Percentiles rank a stretch among this genome's conserved stretches.
These are phyloP conservation scores for Cyphellophora attinorum DNA, from an alignment of 2,329 filamentous ascomycete species.

Conservation along the genomic window DNA sequence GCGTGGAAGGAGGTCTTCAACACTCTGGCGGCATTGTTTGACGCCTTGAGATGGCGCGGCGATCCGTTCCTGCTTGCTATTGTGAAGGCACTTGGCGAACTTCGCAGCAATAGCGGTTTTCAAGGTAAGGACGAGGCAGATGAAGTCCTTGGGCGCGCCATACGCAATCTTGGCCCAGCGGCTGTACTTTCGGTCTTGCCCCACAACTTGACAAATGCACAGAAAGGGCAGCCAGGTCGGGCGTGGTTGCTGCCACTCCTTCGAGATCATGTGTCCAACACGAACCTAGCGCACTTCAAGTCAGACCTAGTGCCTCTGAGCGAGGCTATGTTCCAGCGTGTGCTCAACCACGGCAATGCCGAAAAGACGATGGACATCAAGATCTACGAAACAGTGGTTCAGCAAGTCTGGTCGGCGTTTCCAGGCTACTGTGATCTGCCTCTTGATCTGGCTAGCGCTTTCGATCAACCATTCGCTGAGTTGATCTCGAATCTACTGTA, in stretches of 20 bases:
- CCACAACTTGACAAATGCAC: slow-evolving; percentile 71
- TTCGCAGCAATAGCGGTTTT: slow-evolving; percentile 81
- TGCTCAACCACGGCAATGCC: slow-evolving; percentile 68
- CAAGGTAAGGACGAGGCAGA: slow-evolving; percentile 92
- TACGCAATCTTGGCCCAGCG: slow-evolving; percentile 82
- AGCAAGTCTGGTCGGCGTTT: slow-evolving; percentile 88
- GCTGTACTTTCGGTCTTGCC: slow-evolving; percentile 74
- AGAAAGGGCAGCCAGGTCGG: slow-evolving; percentile 67
- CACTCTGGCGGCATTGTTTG: slow-evolving; percentile 78
- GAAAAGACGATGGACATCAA: slow-evolving; percentile 95
- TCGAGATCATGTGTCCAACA: slow-evolving; percentile 82
- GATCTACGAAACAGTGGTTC: slow-evolving; percentile 92
- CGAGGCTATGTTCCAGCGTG: slow-evolving; percentile 77
- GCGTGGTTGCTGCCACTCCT: slow-evolving; percentile 93
- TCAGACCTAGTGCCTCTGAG: slow-evolving; percentile 80
- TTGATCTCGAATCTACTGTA: slow-evolving; percentile 86
- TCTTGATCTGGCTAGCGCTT: slow-evolving; percentile 63
- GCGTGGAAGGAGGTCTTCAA: slow-evolving; percentile 94
- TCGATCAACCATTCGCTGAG: slow-evolving; percentile 84
- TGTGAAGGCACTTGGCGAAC: slow-evolving; percentile 70
- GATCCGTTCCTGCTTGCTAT: slow-evolving; percentile 68
- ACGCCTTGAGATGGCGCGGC: slow-evolving; percentile 74
- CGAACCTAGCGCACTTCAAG: slow-evolving; percentile 75
- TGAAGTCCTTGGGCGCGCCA: slow-evolving; percentile 75
- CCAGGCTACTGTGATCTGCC: slow-evolving; percentile 94